Conservation (phyloP, 257 asterid genomes). For the Dorcoceras hygrometricum region DNA sequence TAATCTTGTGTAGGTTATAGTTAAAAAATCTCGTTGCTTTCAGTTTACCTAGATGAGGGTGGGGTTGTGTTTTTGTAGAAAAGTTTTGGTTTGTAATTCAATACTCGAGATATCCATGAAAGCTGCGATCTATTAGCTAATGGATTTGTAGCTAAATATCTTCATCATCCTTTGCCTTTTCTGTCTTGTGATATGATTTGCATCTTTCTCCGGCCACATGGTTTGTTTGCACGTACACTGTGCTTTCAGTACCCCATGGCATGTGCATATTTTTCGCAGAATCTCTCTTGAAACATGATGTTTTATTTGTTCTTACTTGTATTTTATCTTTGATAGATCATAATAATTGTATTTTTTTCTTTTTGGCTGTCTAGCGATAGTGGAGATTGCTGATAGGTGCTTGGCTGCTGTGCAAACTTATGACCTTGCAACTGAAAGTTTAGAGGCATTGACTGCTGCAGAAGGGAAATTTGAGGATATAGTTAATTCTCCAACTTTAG, state of each 20-base stretch:
- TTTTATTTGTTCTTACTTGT: constrained; percentile 2
- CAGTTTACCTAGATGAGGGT: background rate
- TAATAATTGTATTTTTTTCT: constrained; percentile 22
- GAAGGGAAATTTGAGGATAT: constrained; percentile 89
- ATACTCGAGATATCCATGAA: no score
- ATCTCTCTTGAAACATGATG: background rate
- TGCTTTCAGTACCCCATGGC: background rate
- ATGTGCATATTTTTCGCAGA: background rate
- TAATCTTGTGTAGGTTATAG: background rate
- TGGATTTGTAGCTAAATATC: background rate
- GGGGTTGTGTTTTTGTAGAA: background rate
- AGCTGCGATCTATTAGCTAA: background rate
- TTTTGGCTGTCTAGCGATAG: constrained; percentile 52
- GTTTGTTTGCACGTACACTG: constrained; percentile 1
- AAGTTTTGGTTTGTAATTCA: background rate
- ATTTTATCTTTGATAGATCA: constrained; percentile 3
- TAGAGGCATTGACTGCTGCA: constrained; percentile 70
- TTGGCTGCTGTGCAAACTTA: constrained; percentile 80
- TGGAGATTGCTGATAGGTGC: constrained; percentile 68
- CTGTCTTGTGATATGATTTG: background rate
- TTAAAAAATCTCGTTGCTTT: background rate
- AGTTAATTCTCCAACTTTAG: constrained; percentile 79
- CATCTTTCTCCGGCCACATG: background rate
- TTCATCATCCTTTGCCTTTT: background rate
- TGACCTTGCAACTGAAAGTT: constrained; percentile 71